phyloP scores from a whole-genome alignment of 768 basidiomycete genomes.

The Auriscalpium vulgare region DNA sequence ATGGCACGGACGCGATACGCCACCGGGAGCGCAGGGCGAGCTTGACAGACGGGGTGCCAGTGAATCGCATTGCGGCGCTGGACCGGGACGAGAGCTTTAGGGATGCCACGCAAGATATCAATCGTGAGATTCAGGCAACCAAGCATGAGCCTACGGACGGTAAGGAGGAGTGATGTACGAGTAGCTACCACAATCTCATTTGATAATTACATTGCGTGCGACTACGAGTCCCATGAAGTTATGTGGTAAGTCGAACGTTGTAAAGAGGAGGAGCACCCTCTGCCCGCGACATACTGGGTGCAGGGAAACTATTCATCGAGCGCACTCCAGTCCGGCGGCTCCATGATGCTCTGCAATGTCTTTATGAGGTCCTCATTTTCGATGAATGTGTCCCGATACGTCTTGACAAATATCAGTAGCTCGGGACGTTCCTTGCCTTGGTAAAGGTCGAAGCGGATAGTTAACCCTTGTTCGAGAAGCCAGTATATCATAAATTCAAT shows the following conservation, averaged over 20 bases:
- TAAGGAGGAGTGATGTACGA: not conserved
- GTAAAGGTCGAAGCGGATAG: slow-evolving; percentile 3
- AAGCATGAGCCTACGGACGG: slow-evolving; percentile 12
- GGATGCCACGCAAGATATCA: slow-evolving; percentile 58
- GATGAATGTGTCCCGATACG: not conserved
- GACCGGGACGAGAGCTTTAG: slow-evolving; percentile 51
- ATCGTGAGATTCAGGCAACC: slow-evolving; percentile 47
- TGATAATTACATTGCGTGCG: too few relatives aligned
- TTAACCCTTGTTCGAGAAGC: not conserved
- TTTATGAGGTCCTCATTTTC: not conserved
- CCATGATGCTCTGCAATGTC: not conserved
- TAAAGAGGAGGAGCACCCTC: too few relatives aligned
- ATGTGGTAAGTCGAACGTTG: too few relatives aligned
- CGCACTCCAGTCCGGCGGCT: not conserved
- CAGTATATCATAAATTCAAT: slow-evolving; percentile 2
- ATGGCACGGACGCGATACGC: slow-evolving; percentile 32
- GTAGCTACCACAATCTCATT: too few relatives aligned
- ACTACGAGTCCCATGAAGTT: too few relatives aligned
- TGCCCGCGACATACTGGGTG: too few relatives aligned
- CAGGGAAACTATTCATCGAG: not conserved
- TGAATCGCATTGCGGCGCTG: slow-evolving; percentile 53
- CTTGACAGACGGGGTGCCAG: slow-evolving; percentile 55
- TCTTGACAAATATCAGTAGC: not conserved
- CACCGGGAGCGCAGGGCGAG: slow-evolving; percentile 50
- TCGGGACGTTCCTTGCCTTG: not conserved